phyloP scores from a whole-genome alignment of 139 green algal species.

The Desmodesmus armatus region DNA sequence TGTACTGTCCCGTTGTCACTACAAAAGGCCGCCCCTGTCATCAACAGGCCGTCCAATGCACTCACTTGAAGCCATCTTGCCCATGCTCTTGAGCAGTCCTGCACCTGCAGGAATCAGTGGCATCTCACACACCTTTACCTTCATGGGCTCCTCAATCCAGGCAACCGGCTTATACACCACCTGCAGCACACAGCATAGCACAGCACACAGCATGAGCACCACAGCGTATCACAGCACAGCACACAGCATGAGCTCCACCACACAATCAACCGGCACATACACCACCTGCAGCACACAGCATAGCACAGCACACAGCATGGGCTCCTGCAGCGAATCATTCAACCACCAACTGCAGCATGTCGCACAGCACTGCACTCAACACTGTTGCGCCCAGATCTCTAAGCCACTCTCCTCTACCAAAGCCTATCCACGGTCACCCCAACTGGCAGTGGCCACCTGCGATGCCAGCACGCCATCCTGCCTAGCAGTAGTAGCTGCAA shows the following conservation, averaged over 20 bases:
- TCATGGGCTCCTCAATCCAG: constrained; percentile 37
- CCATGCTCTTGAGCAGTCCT: constrained; percentile 4
- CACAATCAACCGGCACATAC: not conserved
- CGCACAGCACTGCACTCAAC: too few relatives aligned
- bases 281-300: not conserved
- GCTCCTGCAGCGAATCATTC: too few relatives aligned
- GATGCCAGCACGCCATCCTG: too few relatives aligned
- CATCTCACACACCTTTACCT: constrained; percentile 25
- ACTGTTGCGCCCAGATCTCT: too few relatives aligned
- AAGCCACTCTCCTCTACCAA: too few relatives aligned
- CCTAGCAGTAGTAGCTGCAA: too few relatives aligned
- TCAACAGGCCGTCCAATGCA: too few relatives aligned
- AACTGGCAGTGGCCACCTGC: too few relatives aligned
- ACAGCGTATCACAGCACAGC: not conserved
- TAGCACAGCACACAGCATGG: too few relatives aligned
- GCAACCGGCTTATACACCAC: constrained; percentile 19
- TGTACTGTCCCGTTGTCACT: too few relatives aligned
- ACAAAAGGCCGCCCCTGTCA: constrained; percentile 7
- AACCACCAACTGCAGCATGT: too few relatives aligned
- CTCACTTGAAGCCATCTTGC: not conserved
- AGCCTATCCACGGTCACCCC: too few relatives aligned
- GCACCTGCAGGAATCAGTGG: constrained; percentile 1
- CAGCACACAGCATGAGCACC: not conserved
- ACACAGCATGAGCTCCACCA: not conserved
- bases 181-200: not conserved